phyloP scores from a whole-genome alignment of 345 rosid species.

The Acer yangbiense region DNA sequence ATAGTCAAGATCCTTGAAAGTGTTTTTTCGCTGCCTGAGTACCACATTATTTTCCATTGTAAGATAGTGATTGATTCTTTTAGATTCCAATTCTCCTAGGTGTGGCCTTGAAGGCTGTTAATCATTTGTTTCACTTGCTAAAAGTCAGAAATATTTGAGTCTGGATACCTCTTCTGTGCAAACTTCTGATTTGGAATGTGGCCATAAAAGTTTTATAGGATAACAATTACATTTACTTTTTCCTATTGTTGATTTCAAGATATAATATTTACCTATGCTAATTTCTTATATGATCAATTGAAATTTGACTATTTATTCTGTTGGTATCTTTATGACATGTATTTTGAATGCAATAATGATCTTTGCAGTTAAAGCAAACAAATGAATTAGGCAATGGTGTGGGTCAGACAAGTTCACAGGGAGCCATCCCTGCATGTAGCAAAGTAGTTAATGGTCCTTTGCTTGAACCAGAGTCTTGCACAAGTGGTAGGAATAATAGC shows the following conservation, averaged over 20 bases:
- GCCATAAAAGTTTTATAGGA: too few species aligned
- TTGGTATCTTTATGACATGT: conserved; percentile 4
- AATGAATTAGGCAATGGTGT: conserved; percentile 33
- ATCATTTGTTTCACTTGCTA: too few species aligned
- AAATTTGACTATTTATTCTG: background rate
- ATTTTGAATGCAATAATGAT: conserved; percentile 1
- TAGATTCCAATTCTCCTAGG: too few species aligned
- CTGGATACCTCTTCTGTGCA: too few species aligned
- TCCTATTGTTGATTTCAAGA: background rate
- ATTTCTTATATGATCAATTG: background rate
- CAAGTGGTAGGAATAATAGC: conserved; percentile 32
- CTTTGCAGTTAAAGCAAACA: conserved; percentile 42
- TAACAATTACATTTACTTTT: background rate
- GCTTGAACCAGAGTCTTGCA: conserved; percentile 30
- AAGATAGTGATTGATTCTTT: too few species aligned
- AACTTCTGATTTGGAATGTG: background rate
- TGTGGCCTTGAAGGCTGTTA: too few species aligned
- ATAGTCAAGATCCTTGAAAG: too few species aligned
- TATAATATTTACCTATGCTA: background rate
- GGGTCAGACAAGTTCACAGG: conserved; percentile 30
- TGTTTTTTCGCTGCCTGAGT: too few species aligned
- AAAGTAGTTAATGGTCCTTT: conserved; percentile 27
- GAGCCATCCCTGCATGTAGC: conserved; percentile 22
- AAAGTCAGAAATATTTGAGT: too few species aligned
- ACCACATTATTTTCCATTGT: too few species aligned